phyloP scores from a whole-genome alignment of 2,329 filamentous ascomycete genomes.

The Fusarium ramigenum region DNA sequence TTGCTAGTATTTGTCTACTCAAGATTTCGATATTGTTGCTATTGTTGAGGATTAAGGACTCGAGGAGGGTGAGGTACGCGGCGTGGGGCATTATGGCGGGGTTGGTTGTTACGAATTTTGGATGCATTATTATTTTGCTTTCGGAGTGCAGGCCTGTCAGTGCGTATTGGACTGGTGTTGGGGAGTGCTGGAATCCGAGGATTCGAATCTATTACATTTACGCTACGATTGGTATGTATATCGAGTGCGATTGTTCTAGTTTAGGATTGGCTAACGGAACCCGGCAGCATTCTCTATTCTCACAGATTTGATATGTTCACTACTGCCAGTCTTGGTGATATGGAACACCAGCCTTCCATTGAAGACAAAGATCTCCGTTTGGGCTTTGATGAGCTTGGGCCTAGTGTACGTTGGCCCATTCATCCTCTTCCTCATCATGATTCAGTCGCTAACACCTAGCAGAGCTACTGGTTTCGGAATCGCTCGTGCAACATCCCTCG shows the following conservation, averaged over 20 bases:
- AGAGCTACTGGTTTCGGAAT: slow-evolving; percentile 36
- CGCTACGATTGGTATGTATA: slow-evolving; percentile 40
- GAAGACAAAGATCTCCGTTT: slow-evolving; percentile 45
- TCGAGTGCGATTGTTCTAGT: accelerated
- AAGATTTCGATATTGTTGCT: slow-evolving; percentile 55
- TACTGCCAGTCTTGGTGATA: slow-evolving; percentile 46
- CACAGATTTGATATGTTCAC: slow-evolving; percentile 31
- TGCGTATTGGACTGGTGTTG: slow-evolving; percentile 45
- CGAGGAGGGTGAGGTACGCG: slow-evolving; percentile 42
- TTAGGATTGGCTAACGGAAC: background rate
- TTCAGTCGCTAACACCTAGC: background rate
- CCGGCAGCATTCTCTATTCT: slow-evolving; percentile 21
- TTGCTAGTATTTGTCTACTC: slow-evolving; percentile 51
- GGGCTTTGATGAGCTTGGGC: slow-evolving; percentile 48
- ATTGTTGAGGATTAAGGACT: slow-evolving; percentile 53
- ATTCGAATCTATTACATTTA: slow-evolving; percentile 49
- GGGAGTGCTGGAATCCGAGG: slow-evolving; percentile 45
- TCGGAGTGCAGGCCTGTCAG: slow-evolving; percentile 46
- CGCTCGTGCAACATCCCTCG: slow-evolving; percentile 34
- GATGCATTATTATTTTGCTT: slow-evolving; percentile 46
- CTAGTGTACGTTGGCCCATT: slow-evolving; percentile 13
- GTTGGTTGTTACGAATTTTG: slow-evolving; percentile 45
- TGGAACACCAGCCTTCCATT: slow-evolving; percentile 47
- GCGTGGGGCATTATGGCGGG: slow-evolving; percentile 48
- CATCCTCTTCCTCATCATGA: accelerated